A percentile compares a stretch with the other conserved stretches of the same genome.
These are phyloP conservation scores for Penicillium freii DNA, from an alignment of 2,329 filamentous ascomycete species.

Conservation along the genomic window DNA sequence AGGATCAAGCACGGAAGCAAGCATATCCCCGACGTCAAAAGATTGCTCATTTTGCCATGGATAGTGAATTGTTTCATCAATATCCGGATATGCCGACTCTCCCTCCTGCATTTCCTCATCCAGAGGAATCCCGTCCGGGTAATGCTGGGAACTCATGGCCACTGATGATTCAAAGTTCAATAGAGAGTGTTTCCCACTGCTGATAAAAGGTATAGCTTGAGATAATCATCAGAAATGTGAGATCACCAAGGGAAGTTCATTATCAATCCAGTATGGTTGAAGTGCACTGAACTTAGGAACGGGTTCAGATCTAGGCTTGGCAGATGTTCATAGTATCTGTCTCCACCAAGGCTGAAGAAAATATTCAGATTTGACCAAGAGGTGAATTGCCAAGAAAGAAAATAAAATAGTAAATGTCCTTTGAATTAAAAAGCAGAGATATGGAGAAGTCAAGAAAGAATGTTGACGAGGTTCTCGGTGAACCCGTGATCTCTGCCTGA, in stretches of 20 bases:
- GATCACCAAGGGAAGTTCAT: constrained; percentile 14
- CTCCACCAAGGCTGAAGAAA: constrained; percentile 18
- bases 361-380: constrained; percentile 4
- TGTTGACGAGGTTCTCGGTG: constrained; percentile 17
- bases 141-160: constrained; percentile 19
- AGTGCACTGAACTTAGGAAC: constrained; percentile 13
- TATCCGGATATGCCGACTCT: constrained; percentile 33
- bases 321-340: constrained; percentile 23
- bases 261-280: constrained; percentile 20
- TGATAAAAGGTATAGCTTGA: not conserved
- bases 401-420: not conserved
- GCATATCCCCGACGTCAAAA: constrained; percentile 12
- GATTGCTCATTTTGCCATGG: constrained; percentile 31
- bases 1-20: constrained; percentile 33
- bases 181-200: not conserved
- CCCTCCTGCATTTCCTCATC: constrained; percentile 21
- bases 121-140: constrained; percentile 13
- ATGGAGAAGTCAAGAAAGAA: constrained; percentile 6
- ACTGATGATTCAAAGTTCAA: not conserved
- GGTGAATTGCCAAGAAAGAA: not conserved
- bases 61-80: constrained; percentile 35
- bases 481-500: constrained; percentile 29
- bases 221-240: constrained; percentile 7
- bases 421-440: not conserved
- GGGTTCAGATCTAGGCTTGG: constrained; percentile 21